phyloP scores from a whole-genome alignment of 2,329 filamentous ascomycete genomes.

The Sclerotinia glacialis region DNA sequence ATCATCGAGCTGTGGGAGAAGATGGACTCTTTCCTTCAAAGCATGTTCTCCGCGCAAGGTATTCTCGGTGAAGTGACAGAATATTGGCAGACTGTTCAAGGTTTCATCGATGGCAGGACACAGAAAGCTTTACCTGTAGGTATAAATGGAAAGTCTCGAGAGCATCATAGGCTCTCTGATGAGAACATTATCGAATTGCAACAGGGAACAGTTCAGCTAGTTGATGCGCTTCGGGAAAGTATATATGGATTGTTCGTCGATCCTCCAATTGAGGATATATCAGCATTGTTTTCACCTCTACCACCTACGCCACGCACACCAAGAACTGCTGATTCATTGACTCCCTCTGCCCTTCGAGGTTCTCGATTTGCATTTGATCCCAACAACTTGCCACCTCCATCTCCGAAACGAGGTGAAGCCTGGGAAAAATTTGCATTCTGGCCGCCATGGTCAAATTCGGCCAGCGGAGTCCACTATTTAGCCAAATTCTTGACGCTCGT shows the following conservation, averaged over 20 bases:
- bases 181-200: conserved; percentile 70
- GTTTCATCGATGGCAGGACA: conserved; percentile 82
- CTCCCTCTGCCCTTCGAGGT: conserved; percentile 60
- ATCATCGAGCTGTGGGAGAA: conserved; percentile 93
- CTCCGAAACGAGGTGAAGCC: conserved; percentile 73
- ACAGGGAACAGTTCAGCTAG: conserved; percentile 76
- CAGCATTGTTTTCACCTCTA: conserved; percentile 77
- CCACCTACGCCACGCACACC: conserved; percentile 69
- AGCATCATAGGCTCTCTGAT: conserved; percentile 75
- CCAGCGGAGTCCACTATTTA: conserved; percentile 89
- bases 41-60: conserved; percentile 73
- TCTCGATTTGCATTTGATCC: conserved; percentile 78
- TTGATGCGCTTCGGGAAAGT: conserved; percentile 76
- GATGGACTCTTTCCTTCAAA: conserved; percentile 69
- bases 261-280: conserved; percentile 86
- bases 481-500: conserved; percentile 77
- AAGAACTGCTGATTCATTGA: conserved; percentile 47
- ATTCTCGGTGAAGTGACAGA: conserved; percentile 86
- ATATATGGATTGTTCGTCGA: conserved; percentile 81
- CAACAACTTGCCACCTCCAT: conserved; percentile 71
- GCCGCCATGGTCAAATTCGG: conserved; percentile 87
- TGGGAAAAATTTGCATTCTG: conserved; percentile 97
- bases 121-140: conserved; percentile 77
- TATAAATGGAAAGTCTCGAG: conserved; percentile 75
- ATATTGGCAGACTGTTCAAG: conserved; percentile 89